phyloP scores from a whole-genome alignment of 106 monocot genomes.

The Platanthera zijinensis region DNA sequence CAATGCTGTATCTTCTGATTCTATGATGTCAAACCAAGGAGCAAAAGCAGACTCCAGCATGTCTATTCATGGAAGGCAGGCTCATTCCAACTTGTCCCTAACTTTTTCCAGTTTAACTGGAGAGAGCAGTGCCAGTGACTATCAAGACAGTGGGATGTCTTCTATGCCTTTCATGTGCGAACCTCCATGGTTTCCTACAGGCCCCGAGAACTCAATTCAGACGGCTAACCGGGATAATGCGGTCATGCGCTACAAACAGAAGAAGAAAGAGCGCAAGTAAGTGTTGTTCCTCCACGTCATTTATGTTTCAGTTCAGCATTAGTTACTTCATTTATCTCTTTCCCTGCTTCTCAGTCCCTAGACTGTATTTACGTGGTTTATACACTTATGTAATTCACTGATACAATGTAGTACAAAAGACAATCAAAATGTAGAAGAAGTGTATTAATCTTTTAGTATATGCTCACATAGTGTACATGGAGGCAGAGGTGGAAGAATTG shows the following conservation, averaged over 20 bases:
- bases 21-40: conserved; percentile 41
- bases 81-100: conserved; percentile 42
- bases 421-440: background rate
- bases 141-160: conserved; percentile 60
- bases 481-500: too few relatives aligned
- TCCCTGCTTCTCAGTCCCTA: background rate
- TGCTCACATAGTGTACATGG: too few relatives aligned
- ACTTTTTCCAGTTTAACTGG: conserved; percentile 80
- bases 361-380: background rate
- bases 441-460: background rate
- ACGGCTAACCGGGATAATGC: conserved; percentile 60
- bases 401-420: background rate
- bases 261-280: conserved; percentile 91
- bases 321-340: background rate
- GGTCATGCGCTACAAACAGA: conserved; percentile 90
- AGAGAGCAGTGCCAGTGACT: conserved; percentile 64
- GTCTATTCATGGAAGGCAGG: conserved; percentile 36
- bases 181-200: conserved; percentile 54
- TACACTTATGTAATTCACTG: background rate
- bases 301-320: background rate
- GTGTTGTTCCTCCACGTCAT: conserved; percentile 7
- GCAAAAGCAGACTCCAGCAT: conserved; percentile 37
- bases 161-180: conserved; percentile 53
- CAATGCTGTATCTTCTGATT: conserved; percentile 49
- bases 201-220: conserved; percentile 28